Base-by-base conservation (phyloP, 1,139 yeast species). In the Saccharomyces hybrid region DNA sequence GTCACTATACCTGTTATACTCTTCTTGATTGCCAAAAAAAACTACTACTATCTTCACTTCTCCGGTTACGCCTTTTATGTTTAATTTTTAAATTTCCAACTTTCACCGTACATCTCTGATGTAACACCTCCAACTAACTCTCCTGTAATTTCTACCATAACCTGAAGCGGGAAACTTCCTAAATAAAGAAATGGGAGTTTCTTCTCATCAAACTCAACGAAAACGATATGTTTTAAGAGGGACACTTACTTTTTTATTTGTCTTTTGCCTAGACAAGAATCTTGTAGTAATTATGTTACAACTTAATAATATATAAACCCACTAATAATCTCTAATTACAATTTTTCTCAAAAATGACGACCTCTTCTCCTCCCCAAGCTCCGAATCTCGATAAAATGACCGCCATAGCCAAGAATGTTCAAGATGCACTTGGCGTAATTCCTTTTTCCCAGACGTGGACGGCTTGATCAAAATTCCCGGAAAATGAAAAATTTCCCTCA, bases 391-490 rank as follows among this genome's bases (percentile, higher is more conserved):
- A 16, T 19, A 19, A 38, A 0, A 38, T 38, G 25, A 19, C 23
- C 23, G 25, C 9, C 5, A 9, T 5, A 38, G 13, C 6, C 44
- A 13, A 11, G 44, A 38, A 38, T 38, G 44, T 38, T 38, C 6
- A 13, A 5, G 7, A 38, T 9, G 13, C 2, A 16, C n/a, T 38
- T 16, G 44, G 3, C 44, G 26, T 19, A 38, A 8, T 38, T 38
- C n/a, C 25, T 38, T 38, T 38, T 38, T 38, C 25, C 1, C 11
- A 11, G 13, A 13, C 7, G 23, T 3, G 23, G 42, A 38, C 44
- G 44, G 44, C 44, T 38, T 38, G 44, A 16, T 38, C 44, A 38
- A 11, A 38, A 38, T 38, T 38, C 44, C 44, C 44, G 44, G 25
- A 2, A 38, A 38, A 38, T 38, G 13, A 38, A 38, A 38, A 38